Percentiles rank a stretch among this genome's conserved stretches.
These are phyloP conservation scores for Hyaloscypha hepaticicola DNA, from an alignment of 495 filamentous ascomycete species.

Conservation along the genomic window DNA sequence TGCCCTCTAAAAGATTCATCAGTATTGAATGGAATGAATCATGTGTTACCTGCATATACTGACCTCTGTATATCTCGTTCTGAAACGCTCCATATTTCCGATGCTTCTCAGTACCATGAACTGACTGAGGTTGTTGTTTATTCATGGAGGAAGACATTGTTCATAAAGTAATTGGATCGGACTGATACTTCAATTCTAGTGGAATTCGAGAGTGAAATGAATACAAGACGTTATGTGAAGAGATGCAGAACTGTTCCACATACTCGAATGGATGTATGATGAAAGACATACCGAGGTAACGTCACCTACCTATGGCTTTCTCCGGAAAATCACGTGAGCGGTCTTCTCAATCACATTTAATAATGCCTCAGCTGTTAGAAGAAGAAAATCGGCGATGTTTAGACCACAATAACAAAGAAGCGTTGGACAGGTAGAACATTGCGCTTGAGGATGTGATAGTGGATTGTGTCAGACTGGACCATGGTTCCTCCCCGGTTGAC, in stretches of 20 bases:
- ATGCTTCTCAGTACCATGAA: conserved; percentile 14
- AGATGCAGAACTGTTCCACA: background rate
- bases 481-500: no score
- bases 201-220: background rate
- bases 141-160: conserved; percentile 18
- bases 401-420: no score
- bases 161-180: background rate
- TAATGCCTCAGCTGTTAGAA: no score
- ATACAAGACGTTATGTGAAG: background rate
- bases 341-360: background rate
- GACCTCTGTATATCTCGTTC: conserved; percentile 23
- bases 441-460: no score
- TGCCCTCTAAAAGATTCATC: conserved; percentile 48
- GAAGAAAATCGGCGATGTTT: no score
- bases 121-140: conserved; percentile 15
- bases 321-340: background rate
- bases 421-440: no score
- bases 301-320: background rate
- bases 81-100: conserved; percentile 28
- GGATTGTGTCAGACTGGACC: no score
- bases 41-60: conserved; percentile 4
- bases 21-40: conserved; percentile 5
- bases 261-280: background rate
- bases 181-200: background rate
- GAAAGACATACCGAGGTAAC: background rate